phyloP scores from a whole-genome alignment of 352 stramenopile genomes.

The Elongisporangium prolatum region DNA sequence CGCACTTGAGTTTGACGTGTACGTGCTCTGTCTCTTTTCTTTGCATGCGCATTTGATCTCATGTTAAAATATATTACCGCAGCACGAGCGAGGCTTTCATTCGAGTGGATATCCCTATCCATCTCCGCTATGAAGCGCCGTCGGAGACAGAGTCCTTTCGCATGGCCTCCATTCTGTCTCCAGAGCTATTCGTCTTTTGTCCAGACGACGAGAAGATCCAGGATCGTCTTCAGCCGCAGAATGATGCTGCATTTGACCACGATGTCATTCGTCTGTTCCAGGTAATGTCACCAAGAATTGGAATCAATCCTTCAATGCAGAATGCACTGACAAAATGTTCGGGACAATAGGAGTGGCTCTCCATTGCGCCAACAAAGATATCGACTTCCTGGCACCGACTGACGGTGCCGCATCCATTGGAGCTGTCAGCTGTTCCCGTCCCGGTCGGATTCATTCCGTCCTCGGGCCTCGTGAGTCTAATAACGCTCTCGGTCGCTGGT shows the following conservation, averaged over 20 bases:
- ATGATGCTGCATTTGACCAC: not conserved
- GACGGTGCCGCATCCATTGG: constrained; percentile 12
- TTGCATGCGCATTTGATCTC: not conserved
- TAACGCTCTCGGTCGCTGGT: constrained; percentile 37
- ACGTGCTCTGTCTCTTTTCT: constrained; percentile 7
- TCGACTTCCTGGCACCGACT: constrained; percentile 22
- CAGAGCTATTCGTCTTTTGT: constrained; percentile 41
- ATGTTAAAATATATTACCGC: too few relatives aligned
- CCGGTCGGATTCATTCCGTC: constrained; percentile 45
- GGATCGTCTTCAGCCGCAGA: not conserved
- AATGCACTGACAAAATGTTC: too few relatives aligned
- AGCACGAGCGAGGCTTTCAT: constrained; percentile 7
- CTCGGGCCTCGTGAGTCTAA: constrained; percentile 31
- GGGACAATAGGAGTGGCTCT: not conserved
- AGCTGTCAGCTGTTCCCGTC: constrained; percentile 16
- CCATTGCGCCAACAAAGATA: not conserved
- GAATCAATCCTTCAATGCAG: too few relatives aligned
- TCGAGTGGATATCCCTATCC: constrained; percentile 44
- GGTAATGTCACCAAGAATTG: too few relatives aligned
- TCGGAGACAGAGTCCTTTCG: constrained; percentile 33
- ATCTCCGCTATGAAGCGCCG: constrained; percentile 59
- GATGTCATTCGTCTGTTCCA: not conserved
- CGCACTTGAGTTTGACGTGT: constrained; percentile 39
- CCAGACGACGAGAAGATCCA: not conserved
- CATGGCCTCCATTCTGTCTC: constrained; percentile 28